Evolutionary conservation across 108 stramenopile species (phyloP), one percentile per base, ranked within the genome.

Genomic region (Conticribra weissflogii): DNA sequence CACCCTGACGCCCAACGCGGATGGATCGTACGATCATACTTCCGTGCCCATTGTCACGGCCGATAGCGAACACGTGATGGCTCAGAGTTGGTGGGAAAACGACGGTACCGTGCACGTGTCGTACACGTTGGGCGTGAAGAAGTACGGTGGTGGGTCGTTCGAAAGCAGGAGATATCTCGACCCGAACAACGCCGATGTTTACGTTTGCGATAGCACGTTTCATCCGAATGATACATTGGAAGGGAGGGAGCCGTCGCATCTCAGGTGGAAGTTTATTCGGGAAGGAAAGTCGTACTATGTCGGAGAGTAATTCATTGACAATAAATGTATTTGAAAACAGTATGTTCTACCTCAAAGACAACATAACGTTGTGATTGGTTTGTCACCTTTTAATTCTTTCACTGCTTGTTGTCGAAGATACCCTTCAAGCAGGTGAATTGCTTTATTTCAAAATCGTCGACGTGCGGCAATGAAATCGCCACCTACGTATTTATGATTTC

Each of bases 31-130:
- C 56, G 66, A 74, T 23, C 72, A 74, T 15, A 51, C 27, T 23
- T 30, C n/a, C 22, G 63, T 72, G 1, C 62, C 79, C 23, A 58
- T 83, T 22, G 55, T 76, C 18, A 88, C 87, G 24, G 89, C 89
- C 19, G 92, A 93, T 76, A 58, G 71, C 3, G 92, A 93, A 77
- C 58, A 61, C 24, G 92, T 90, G 0, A 14, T 74, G 47, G 86
- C 82, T 5, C 88, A 90, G 66, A 72, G 83, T 2, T 93, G 92
- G 92, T 93, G 92, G 89, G 88, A 90, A 64, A 65, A 83, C 24
- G 51, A 79, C 12, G 89, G 92, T 18, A 81, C 79, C 1, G 75
- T 83, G 7, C 92, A 93, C 51, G 70, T 77, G n/a, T 86, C 86
- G 3, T 87, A 83, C 84, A 74, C 89, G 63, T 73, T 74, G 24